Evolutionary conservation across 2,329 filamentous ascomycete species (phyloP).

Genomic region (Fusarium floridanum): DNA sequence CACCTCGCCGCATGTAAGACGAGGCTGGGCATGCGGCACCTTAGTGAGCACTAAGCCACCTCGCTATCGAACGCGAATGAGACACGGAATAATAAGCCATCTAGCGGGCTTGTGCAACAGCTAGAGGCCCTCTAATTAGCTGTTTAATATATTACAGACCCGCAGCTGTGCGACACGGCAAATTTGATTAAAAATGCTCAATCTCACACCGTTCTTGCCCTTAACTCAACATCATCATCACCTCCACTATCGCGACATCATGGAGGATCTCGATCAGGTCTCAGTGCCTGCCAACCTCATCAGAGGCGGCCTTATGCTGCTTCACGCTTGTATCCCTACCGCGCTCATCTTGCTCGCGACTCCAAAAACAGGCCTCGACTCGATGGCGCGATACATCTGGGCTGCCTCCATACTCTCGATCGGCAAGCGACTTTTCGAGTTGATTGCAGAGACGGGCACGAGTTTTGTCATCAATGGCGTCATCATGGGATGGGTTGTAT

Average conservation of each 20-base stretch:
- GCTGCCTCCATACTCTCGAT: background rate
- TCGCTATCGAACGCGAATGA: background rate
- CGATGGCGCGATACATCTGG: conserved; percentile 4
- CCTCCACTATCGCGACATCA: background rate
- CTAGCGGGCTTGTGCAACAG: background rate
- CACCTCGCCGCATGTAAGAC: background rate
- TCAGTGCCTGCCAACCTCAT: background rate
- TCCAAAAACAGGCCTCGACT: conserved; percentile 7
- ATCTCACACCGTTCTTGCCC: background rate
- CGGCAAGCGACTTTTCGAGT: conserved; percentile 4
- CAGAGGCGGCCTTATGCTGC: conserved; percentile 1
- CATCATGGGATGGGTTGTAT: background rate
- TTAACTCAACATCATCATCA: background rate
- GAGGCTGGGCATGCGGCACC: background rate
- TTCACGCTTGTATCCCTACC: background rate
- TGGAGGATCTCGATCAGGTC: background rate
- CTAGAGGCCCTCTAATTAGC: background rate
- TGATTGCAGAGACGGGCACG: background rate
- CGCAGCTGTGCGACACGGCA: background rate
- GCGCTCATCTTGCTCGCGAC: conserved; percentile 3
- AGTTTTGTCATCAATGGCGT: conserved; percentile 16
- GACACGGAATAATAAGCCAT: background rate
- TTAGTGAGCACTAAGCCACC: conserved; percentile 1
- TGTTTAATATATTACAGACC: background rate
- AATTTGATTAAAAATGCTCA: background rate